Evolutionary conservation across 805 yeast species (phyloP), one percentile per base, ranked within the genome.

Genomic region (Zygotorulaspora chibaensis): DNA sequence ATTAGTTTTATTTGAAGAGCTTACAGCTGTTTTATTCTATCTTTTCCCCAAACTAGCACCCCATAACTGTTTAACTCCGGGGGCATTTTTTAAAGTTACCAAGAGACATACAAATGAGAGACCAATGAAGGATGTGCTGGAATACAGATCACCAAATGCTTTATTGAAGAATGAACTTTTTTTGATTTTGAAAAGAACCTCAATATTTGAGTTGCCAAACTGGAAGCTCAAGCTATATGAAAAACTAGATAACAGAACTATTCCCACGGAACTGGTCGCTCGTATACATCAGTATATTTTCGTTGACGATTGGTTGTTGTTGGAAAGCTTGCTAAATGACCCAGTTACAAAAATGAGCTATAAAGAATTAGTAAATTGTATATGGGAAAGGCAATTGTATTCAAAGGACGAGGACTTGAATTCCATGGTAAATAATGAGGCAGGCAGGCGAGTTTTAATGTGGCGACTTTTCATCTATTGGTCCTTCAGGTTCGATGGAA

Each of bases 381-480:
- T 84, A 50, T 53, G 80, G 34, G 81, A 79, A 48, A 70, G 89
- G 46, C 81, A 80, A 23, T 61, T 83, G 36, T 67, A 80, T 12
- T 69, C 71, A 47, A 45, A 51, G 11, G 56, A 46, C 1, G 70
- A 65, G 18, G 66, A 69, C 42, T 37, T 69, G 18, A 49, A 63
- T 48, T 46, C 43, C 35, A 44, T 72, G 53, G 70, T 67, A 6
- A 48, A 64, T 16, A 63, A 67, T 37, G 63, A 63, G 11, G 51
- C 67, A 16, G 68, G 75, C 25, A 44, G 68, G 31, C 62, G 68
- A 35, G 53, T 79, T 17, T 56, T 76, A 17, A 58, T 68, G 31
- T 75, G 59, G 57, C 52, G 68, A 41, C 69, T 61, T 48, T 72
- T 37, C 58, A 68, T 40, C 57, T 77, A 57, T 66, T 71, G 61